Base-by-base conservation (phyloP, 352 stramenopile genomes). In the Globisporangium carolinianum region DNA sequence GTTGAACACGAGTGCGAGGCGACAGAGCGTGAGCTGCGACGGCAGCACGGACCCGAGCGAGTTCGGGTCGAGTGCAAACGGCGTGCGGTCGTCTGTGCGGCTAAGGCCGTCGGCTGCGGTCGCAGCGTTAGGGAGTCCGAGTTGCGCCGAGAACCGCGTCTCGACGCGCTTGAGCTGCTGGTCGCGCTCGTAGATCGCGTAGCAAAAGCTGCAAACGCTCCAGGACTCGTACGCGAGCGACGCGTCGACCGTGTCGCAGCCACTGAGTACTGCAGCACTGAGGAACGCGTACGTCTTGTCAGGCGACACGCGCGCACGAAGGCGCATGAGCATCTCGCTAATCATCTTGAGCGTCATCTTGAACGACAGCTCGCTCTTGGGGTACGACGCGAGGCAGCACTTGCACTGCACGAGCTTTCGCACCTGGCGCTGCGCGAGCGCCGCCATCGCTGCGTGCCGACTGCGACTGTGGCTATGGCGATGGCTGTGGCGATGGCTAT, bases 311-410 rank as follows among this genome's bases (percentile, higher is more conserved):
- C 81, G 77, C 32, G 80, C 73, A 3, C 75, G 76, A 47, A 94
- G 76, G 8, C 83, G 74, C 9, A 83, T 48, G 0, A 91, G 76
- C 71, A 82, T 94, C 50, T 94, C 83, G 57, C 78, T 84, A 49
- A 94, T 91, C 83, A 94, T 94, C 58, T 91, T 90, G 52, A 89
- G 63, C 37, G 83, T 94, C 83, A 94, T 94, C 55, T 91, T 94
- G 76, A 87, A 94, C 12, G 79, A 75, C 7, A 94, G 65, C 55
- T 94, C 83, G n/a, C 59, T 67, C 45, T 81, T 88, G 0, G 77
- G 76, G 61, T 94, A 89, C 37, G 74, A 69, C 10, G 78, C 78
- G 15, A 86, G 66, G 57, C 83, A 94, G 59, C 83, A 89, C 47
- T 94, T 94, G 68, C 83, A 94, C 58, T 86, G 81, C 4, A 77